A percentile compares a stretch with the other conserved stretches of the same genome.
phyloP scores from a whole-genome alignment of 2,329 filamentous ascomycete species.

The Pseudogymnoascus sp. region DNA sequence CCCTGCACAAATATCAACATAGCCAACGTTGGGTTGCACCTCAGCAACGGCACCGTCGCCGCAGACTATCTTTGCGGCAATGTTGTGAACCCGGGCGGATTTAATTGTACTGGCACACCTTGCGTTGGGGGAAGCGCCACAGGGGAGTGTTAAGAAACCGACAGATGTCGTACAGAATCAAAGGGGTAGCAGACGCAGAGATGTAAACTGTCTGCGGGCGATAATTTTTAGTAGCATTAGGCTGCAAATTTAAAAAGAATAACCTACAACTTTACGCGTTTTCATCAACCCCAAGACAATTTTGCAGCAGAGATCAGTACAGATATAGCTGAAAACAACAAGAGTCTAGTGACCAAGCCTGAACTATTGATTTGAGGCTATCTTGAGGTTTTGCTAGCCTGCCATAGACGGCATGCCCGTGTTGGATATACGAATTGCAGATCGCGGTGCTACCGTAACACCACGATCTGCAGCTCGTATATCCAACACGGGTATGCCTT shows the following conservation, averaged over 20 bases:
- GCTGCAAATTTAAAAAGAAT: not conserved
- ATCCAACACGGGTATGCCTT: too few relatives aligned
- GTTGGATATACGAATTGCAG: too few relatives aligned
- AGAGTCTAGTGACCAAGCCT: too few relatives aligned
- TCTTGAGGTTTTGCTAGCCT: too few relatives aligned
- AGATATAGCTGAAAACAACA: too few relatives aligned
- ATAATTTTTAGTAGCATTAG: not conserved
- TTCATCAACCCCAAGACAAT: too few relatives aligned
- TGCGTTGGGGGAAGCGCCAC: slow-evolving; percentile 2
- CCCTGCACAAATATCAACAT: slow-evolving; percentile 26
- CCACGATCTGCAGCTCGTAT: too few relatives aligned
- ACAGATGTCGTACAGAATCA: not conserved
- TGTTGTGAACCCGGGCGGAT: slow-evolving; percentile 20
- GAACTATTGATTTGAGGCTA: too few relatives aligned
- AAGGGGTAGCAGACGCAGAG: not conserved
- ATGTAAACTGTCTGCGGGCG: not conserved
- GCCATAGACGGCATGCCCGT: too few relatives aligned
- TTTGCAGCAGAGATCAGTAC: too few relatives aligned
- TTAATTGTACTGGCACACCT: slow-evolving; percentile 22
- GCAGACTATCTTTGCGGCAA: slow-evolving; percentile 25
- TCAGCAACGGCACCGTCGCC: slow-evolving; percentile 20
- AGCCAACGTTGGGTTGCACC: slow-evolving; percentile 16
- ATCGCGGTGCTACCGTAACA: too few relatives aligned
- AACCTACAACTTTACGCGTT: not conserved
- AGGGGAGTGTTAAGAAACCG: slow-evolving; percentile 8